A percentile compares a stretch with the other conserved stretches of the same genome.
Conservation (phyloP, 1,139 yeast genomes). For the Tardiomyces digboiensis region DNA sequence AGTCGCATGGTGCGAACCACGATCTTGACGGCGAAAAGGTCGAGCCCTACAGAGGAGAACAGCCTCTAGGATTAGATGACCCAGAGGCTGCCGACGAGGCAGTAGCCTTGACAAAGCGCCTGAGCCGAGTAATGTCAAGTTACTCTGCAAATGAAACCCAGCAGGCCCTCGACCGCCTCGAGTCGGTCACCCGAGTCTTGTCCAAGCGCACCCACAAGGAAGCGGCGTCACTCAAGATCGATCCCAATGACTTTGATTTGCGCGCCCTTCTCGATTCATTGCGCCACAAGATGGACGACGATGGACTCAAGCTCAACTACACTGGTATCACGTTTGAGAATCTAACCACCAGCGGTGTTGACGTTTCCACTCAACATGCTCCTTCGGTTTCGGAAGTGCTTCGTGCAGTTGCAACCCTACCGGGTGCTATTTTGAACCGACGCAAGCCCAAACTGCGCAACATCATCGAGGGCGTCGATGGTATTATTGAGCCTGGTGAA, state of each 20-base stretch:
- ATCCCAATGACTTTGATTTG: conserved; percentile 33
- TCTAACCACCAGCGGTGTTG: conserved; percentile 41
- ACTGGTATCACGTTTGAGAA: conserved; percentile 40
- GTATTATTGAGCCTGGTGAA: conserved; percentile 47
- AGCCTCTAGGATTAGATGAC: neutral
- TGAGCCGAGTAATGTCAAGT: neutral
- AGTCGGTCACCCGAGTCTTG: conserved; percentile 33
- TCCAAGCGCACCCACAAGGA: conserved; percentile 31
- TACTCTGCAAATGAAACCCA: neutral
- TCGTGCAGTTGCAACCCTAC: conserved; percentile 25
- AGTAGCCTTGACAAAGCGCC: neutral
- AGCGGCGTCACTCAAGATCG: conserved; percentile 27
- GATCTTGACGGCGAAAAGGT: too few species aligned
- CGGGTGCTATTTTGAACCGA: conserved; percentile 21
- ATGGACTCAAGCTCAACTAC: conserved; percentile 38
- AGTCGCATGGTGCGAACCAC: too few species aligned
- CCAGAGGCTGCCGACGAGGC: neutral
- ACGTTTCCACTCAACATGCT: conserved; percentile 43
- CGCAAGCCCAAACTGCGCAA: conserved; percentile 28
- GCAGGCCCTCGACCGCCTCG: conserved; percentile 28
- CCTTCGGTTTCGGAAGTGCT: conserved; percentile 39
- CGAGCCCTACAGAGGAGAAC: neutral
- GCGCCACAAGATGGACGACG: conserved; percentile 25
- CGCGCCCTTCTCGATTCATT: conserved; percentile 28
- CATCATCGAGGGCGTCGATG: conserved; percentile 34